These are phyloP conservation scores for Chaetoscypha palmicola DNA, from an alignment of 2,329 filamentous ascomycete species.

Conservation along the genomic window DNA sequence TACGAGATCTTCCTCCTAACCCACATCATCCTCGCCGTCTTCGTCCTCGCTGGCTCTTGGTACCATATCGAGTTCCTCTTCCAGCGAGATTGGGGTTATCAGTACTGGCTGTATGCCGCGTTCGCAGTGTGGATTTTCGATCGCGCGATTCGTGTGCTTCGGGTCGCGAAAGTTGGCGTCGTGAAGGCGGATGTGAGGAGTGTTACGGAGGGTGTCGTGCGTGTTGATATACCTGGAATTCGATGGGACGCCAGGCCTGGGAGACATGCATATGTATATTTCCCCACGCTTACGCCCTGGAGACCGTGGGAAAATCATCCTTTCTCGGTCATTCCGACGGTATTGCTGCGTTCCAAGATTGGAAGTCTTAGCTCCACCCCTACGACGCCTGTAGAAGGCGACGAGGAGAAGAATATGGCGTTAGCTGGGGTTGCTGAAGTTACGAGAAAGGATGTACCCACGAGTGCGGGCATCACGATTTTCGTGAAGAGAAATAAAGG, in stretches of 20 bases:
- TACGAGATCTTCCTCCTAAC: conserved; percentile 14
- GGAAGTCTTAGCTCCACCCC: not conserved
- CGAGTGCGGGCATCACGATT: conserved; percentile 19
- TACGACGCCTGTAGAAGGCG: not conserved
- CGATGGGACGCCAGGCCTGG: conserved; percentile 31
- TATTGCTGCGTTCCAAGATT: conserved; percentile 5
- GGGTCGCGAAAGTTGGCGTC: conserved; percentile 35
- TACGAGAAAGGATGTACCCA: not conserved
- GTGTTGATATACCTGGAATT: conserved; percentile 37
- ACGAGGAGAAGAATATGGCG: not conserved
- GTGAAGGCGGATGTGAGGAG: conserved; percentile 33
- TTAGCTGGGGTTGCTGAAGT: not conserved
- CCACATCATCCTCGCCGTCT: conserved; percentile 14
- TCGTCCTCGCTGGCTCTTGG: conserved; percentile 13
- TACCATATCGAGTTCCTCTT: no score
- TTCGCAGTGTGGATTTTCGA: conserved; percentile 42
- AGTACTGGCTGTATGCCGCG: conserved; percentile 37
- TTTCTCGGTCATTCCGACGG: conserved; percentile 38
- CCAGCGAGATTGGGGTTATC: no score
- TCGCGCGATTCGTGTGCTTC: conserved; percentile 34
- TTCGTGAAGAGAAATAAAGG: conserved; percentile 33
- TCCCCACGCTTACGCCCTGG: conserved; percentile 37
- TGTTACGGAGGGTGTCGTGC: conserved; percentile 30
- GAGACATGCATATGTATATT: conserved; percentile 41
- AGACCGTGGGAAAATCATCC: conserved; percentile 48